A percentile compares a stretch with the other conserved stretches of the same genome.
Conservation (phyloP, 352 stramenopile genomes). For the Globisporangium camurandrum region DNA sequence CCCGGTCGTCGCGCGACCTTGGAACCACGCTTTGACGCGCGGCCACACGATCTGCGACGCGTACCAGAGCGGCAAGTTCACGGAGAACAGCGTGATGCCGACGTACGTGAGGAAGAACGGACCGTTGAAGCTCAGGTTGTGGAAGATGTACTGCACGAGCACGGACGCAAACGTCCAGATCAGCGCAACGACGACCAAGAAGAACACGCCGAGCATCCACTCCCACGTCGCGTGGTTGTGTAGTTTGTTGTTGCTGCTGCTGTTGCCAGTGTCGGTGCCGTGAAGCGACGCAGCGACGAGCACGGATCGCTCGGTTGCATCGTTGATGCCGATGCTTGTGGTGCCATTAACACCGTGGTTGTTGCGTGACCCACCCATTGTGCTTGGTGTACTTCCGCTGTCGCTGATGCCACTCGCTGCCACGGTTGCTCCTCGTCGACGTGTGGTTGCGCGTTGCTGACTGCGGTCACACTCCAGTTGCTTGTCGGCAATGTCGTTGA, state of each 20-base stretch:
- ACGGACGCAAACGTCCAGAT: slow-evolving; percentile 85
- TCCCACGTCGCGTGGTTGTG: slow-evolving; percentile 36
- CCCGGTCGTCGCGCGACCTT: slow-evolving; percentile 23
- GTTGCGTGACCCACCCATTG: no score
- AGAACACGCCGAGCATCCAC: slow-evolving; percentile 66
- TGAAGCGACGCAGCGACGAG: slow-evolving; percentile 11
- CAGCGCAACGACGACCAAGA: slow-evolving; percentile 62
- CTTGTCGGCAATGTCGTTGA: no score
- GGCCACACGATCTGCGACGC: slow-evolving; percentile 43
- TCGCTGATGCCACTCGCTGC: no score
- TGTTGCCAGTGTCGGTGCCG: no score
- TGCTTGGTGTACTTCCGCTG: no score
- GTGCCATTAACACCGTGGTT: slow-evolving; percentile 1
- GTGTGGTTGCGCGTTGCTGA: no score
- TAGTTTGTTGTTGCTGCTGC: slow-evolving; percentile 5
- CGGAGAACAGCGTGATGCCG: slow-evolving; percentile 76
- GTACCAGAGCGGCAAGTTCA: slow-evolving; percentile 80
- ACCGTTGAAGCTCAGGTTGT: slow-evolving; percentile 74
- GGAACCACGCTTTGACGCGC: slow-evolving; percentile 25
- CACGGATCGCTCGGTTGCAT: slow-evolving; percentile 21
- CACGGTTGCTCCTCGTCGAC: no score
- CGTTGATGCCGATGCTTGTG: neutral
- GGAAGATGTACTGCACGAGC: slow-evolving; percentile 86
- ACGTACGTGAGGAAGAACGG: slow-evolving; percentile 89
- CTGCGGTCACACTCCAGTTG: no score